Evolutionary conservation across 2,329 filamentous ascomycete species (phyloP).

Genomic region (Fusarium cicatricum): DNA sequence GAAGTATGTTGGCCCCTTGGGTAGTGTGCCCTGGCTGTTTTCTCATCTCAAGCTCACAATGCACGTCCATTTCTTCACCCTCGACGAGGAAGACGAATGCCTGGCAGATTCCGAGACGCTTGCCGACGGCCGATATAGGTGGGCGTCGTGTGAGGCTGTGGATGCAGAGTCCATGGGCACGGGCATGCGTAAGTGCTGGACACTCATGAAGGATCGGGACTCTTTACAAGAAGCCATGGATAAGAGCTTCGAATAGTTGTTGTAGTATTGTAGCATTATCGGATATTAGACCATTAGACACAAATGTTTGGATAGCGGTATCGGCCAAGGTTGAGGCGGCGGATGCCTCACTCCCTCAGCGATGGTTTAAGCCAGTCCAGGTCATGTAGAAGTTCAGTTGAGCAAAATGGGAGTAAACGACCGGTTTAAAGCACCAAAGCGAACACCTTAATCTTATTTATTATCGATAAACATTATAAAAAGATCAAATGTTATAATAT

Average conservation of each 20-base stretch:
- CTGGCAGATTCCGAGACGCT: conserved; percentile 9
- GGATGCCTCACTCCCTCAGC: too few relatives aligned
- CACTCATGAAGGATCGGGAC: conserved; percentile 47
- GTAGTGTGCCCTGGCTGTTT: conserved; percentile 64
- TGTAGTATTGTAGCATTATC: not conserved
- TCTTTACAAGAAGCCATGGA: not conserved
- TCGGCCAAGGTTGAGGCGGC: too few relatives aligned
- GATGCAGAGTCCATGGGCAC: conserved; percentile 65
- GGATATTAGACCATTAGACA: not conserved
- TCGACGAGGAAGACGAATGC: conserved; percentile 37
- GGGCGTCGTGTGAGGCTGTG: conserved; percentile 51
- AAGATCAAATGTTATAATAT: not conserved
- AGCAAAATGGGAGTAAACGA: too few relatives aligned
- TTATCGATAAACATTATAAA: too few relatives aligned
- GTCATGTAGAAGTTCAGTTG: too few relatives aligned
- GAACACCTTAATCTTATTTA: too few relatives aligned
- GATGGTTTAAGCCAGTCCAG: too few relatives aligned
- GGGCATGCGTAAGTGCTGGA: conserved; percentile 67
- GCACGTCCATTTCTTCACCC: conserved; percentile 62
- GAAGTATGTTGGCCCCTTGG: conserved; percentile 54
- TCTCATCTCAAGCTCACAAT: conserved; percentile 65
- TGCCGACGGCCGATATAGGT: conserved; percentile 40
- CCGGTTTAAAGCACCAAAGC: too few relatives aligned
- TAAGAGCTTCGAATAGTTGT: not conserved
- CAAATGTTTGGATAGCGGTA: too few relatives aligned